Conservation (phyloP, 2,329 filamentous ascomycete genomes). For the Trichophyton verrucosum region DNA sequence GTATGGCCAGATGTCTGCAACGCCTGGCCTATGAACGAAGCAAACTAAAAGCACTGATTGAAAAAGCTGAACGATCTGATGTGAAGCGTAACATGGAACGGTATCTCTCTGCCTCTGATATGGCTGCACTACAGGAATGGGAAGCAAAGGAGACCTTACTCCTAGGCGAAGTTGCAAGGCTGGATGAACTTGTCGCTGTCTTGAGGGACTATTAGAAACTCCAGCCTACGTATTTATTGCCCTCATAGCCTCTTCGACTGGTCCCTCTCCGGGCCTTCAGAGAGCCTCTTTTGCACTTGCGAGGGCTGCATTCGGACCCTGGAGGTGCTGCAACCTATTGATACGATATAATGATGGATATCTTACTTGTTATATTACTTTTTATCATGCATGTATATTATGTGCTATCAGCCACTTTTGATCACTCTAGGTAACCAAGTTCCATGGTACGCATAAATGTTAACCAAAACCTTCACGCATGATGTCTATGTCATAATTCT, state of each 20-base stretch:
- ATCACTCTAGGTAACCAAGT: background rate
- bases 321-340: background rate
- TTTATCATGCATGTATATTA: background rate
- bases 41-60: slow-evolving; percentile 58
- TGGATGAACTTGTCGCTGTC: slow-evolving; percentile 75
- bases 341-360: slow-evolving; percentile 5
- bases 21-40: slow-evolving; percentile 64
- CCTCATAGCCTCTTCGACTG: background rate
- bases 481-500: background rate
- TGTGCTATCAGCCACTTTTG: background rate
- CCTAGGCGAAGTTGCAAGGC: slow-evolving; percentile 61
- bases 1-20: slow-evolving; percentile 74
- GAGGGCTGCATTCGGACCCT: background rate
- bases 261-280: background rate
- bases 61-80: slow-evolving; percentile 73
- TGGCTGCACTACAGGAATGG: slow-evolving; percentile 54
- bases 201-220: slow-evolving; percentile 57
- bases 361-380: background rate
- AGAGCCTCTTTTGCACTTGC: background rate
- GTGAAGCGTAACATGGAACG: slow-evolving; percentile 74
- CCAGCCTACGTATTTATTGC: background rate
- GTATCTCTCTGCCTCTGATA: slow-evolving; percentile 62
- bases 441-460: background rate
- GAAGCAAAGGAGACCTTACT: slow-evolving; percentile 55
- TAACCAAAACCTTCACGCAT: background rate